Percentiles rank a stretch among this genome's conserved stretches.
phyloP scores from a whole-genome alignment of 768 basidiomycete species.

The Mycena leptocephala region DNA sequence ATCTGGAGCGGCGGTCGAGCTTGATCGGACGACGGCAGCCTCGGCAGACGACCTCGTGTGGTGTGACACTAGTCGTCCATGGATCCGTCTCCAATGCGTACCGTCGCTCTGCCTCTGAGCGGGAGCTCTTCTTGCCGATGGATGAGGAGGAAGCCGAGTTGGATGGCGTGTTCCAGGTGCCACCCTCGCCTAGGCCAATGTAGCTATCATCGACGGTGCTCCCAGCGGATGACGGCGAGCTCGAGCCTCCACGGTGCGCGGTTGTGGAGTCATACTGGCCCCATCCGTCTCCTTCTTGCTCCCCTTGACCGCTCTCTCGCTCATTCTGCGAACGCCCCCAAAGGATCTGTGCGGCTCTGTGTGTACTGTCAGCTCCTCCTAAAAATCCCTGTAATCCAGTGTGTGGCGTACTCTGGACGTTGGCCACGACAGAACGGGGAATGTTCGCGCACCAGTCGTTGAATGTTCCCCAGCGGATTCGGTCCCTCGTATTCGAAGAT shows the following conservation, averaged over 20 bases:
- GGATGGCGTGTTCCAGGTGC: not conserved
- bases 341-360: not conserved
- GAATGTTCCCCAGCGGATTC: conserved; percentile 2
- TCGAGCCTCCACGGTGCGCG: not conserved
- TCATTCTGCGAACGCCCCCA: not conserved
- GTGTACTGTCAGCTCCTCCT: not conserved
- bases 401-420: not conserved
- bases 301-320: no score
- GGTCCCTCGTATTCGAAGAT: conserved; percentile 16
- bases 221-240: not conserved
- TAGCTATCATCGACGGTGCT: not conserved
- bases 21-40: conserved; percentile 15
- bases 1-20: conserved; percentile 12
- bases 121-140: not conserved
- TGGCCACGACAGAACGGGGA: not conserved
- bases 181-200: not conserved
- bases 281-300: not conserved
- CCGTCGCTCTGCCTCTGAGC: not conserved
- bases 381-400: not conserved
- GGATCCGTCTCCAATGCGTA: not conserved
- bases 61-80: not conserved
- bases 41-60: conserved; percentile 18
- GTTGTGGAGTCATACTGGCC: not conserved
- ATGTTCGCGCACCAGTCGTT: conserved; percentile 6
- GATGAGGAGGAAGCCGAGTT: not conserved